Conservation (phyloP, 192 early-diverging fungal species). For the Coemansia sp. region DNA sequence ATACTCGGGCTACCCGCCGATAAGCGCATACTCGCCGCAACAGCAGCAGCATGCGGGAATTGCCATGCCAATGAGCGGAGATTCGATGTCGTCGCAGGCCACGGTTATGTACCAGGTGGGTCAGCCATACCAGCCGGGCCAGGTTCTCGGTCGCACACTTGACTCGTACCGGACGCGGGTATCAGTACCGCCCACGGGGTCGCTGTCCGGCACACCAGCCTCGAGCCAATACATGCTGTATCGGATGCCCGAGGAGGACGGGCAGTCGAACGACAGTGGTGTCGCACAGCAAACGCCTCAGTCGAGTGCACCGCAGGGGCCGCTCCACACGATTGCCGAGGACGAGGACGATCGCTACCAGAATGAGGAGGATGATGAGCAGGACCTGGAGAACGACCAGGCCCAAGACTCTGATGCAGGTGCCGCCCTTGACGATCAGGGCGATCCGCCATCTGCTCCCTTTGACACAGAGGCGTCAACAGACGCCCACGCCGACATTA, state of each 20-base stretch:
- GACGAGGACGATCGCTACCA: constrained; percentile 30
- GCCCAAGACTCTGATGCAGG: constrained; percentile 1
- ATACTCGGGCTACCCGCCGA: constrained; percentile 32
- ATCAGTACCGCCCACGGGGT: constrained; percentile 1
- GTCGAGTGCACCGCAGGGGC: constrained; percentile 6
- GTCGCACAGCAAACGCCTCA: constrained; percentile 22
- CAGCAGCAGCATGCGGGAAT: constrained; percentile 19
- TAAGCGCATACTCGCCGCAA: constrained; percentile 20
- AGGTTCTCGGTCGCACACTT: constrained; percentile 45
- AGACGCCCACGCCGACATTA: background rate
- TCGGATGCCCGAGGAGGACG: constrained; percentile 48
- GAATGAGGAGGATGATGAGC: constrained; percentile 12
- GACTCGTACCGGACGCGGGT: constrained; percentile 44
- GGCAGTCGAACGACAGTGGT: constrained; percentile 26
- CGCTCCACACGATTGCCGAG: constrained; percentile 47
- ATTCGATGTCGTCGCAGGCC: constrained; percentile 15
- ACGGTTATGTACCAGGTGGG: constrained; percentile 44
- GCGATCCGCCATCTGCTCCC: background rate
- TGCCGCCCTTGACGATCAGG: background rate
- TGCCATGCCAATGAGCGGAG: constrained; percentile 19
- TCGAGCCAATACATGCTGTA: constrained; percentile 51
- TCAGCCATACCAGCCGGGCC: constrained; percentile 53
- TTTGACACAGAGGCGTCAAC: background rate
- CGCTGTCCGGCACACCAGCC: background rate
- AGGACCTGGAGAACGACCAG: constrained; percentile 7